Base-by-base conservation (phyloP, 2,329 filamentous ascomycete genomes). In the Biscogniauxia marginata region DNA sequence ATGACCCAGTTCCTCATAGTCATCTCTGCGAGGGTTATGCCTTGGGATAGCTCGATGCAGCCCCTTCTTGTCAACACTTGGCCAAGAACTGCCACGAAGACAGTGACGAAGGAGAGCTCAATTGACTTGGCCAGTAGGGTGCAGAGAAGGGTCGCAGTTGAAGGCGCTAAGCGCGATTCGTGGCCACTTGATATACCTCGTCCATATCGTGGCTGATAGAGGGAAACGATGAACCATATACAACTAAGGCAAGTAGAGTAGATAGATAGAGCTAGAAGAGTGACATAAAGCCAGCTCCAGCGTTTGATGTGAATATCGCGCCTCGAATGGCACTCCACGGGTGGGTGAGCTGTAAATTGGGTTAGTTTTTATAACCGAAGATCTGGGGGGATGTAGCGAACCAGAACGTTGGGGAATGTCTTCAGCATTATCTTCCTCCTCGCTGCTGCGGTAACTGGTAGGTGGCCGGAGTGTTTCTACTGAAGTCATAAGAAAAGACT, bases 1-100 rank as follows among this genome's bases (percentile, higher is more conserved):
- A 86, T 83, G 19, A 88, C 81, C 90, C 89, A 93, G 46, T 82
- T 82, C 48, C 89, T 81, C 88, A 93, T 91, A 16, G 82, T 87
- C 76, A 93, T 84, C 66, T 93, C 89, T 0, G 90, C 86, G 16
- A 93, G 79, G 0, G 85, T 90, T 56, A 93, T 81, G 2, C 90
- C 90, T 2, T 76, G 74, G 0, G 84, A 81, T 7, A 79, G 75
- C 53, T 79, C 81, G 21, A 80, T 79, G 54, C 90, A 81, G 0
- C 89, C 87, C 53, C 87, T 77, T 19, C 88, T 79, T n/a, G 84
- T 91, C 16, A 93, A 73, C 0, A 89, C 82, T 68, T 95, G 90
- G 0, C 90, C 90, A 0, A 93, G 69, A 53, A 89, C 89, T 0
- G 87, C 82, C 1, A 93, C 87, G 58, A 91, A 89, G 0, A 90